Conservation (phyloP, 306 rosid genomes). For the Malus fusca region DNA sequence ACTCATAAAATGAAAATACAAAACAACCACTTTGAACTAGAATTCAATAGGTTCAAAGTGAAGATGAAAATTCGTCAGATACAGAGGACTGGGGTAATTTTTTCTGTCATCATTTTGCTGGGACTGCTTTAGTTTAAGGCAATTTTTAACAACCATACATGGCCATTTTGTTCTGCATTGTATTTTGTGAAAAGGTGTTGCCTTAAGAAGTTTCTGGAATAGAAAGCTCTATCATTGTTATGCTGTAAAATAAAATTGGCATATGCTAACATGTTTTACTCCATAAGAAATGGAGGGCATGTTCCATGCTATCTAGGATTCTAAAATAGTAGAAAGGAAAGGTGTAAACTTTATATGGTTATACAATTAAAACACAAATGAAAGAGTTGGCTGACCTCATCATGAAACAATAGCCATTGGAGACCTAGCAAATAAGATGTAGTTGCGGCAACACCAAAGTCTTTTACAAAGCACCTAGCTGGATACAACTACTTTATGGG, state of each 20-base stretch:
- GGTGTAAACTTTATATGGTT: no score
- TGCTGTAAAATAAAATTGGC: background rate
- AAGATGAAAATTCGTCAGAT: conserved; percentile 65
- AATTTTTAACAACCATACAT: background rate
- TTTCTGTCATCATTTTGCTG: background rate
- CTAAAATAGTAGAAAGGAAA: background rate
- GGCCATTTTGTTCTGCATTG: background rate
- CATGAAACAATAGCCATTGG: no score
- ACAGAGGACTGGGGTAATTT: conserved; percentile 55
- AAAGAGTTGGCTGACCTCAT: no score
- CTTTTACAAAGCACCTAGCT: no score
- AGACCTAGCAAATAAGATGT: no score
- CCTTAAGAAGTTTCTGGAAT: background rate
- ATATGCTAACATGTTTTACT: background rate
- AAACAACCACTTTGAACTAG: no score
- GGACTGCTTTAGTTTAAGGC: background rate
- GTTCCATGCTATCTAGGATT: background rate
- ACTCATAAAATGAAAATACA: no score
- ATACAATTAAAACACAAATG: no score
- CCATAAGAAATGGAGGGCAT: background rate
- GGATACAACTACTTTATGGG: no score
- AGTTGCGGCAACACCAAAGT: no score
- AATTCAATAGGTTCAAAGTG: conserved; percentile 38
- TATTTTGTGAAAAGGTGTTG: background rate
- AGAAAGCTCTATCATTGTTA: background rate